Evolutionary conservation across 768 basidiomycete genomes (phyloP), one percentile per base, ranked within the genome.

Genomic region (Pulveroboletus frians): DNA sequence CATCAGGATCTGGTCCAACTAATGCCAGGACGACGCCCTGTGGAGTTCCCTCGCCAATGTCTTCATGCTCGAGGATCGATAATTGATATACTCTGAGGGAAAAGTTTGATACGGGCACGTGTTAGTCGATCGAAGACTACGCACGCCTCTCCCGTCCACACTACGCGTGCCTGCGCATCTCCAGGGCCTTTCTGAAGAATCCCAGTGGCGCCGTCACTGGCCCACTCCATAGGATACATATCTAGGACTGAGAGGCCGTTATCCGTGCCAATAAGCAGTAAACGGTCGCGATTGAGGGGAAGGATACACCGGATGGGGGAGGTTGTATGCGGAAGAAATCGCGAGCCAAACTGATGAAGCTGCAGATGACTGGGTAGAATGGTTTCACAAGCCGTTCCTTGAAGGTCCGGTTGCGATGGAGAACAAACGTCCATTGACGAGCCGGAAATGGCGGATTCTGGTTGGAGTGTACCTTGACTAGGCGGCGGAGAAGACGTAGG

Each of bases 131-230:
- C 4, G 1, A 46, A 35, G 46, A 39, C 35, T 36, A 65, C 78
- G 57, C 55, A 88, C 88, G 80, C 77, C 69, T 92, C 89, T 46
- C 90, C 90, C 23, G 71, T 70, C 88, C 88, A 92, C 17, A 92
- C 76, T 23, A 73, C 69, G 50, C 78, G 73, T 31, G 78, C 76
- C 50, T 80, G 75, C 0, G 90, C 88, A 53, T 90, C 88, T 36
- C 78, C 76, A 4, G 89, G 88, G 5, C 83, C 84, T 55, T 80
- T 83, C 38, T 69, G 66, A 23, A 67, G 37, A 8, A 75, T 58
- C 15, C 69, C 66, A 13, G 75, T 63, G 3, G 66, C 69, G 2
- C 78, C 79, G 3, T 68, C 66, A 21, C 71, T 71, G 9, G 59
- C 59, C 80, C 79, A 84, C 52, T 85, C 84, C 55, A 80, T 75